These are phyloP conservation scores for Pichia sp. DNA, from an alignment of 1,139 yeast genomes.

Conservation along the genomic window DNA sequence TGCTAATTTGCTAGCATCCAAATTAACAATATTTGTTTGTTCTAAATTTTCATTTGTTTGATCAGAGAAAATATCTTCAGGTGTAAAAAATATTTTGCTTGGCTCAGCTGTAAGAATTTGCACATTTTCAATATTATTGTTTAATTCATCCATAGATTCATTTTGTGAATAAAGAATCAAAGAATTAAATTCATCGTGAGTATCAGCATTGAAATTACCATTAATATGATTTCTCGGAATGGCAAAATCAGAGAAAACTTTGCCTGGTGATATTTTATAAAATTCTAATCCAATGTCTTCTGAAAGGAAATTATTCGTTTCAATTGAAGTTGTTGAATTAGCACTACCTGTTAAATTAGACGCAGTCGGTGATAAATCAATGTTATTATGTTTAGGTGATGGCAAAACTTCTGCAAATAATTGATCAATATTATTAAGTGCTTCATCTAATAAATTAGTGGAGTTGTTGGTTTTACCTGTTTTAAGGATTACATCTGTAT, in stretches of 20 bases:
- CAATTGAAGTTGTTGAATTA: background rate
- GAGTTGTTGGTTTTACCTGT: background rate
- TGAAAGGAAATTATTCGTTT: background rate
- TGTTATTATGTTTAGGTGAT: background rate
- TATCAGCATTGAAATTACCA: background rate
- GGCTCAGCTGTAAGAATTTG: background rate
- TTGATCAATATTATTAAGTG: background rate
- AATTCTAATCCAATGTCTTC: background rate
- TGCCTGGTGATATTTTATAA: background rate
- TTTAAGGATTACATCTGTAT: background rate
- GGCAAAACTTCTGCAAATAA: background rate
- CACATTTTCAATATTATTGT: background rate
- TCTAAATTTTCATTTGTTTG: background rate
- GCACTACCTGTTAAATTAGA: background rate
- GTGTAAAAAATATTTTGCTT: background rate
- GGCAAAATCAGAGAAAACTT: background rate
- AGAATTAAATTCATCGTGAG: background rate
- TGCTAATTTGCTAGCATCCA: background rate
- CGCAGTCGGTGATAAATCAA: background rate
- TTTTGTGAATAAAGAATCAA: background rate
- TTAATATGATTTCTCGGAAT: background rate
- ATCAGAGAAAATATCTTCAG: background rate
- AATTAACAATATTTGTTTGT: background rate
- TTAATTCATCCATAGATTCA: background rate
- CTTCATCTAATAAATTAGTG: background rate